Base-by-base conservation (phyloP, 441 rosid species). In the Croton setiger region DNA sequence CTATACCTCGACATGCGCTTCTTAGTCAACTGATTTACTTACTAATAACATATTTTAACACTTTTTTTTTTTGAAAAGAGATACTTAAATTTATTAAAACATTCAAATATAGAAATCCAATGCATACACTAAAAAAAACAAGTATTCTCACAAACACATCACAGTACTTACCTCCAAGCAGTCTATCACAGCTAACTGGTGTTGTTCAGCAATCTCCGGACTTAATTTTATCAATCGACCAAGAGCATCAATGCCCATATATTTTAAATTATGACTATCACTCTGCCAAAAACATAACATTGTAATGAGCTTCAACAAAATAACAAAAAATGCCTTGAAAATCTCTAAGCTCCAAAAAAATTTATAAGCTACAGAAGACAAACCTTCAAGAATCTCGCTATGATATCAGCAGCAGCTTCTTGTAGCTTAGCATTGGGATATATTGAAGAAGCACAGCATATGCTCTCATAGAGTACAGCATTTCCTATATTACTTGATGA, bases 211-310 rank as follows among this genome's bases (percentile, higher is more conserved):
- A 68, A 92, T 86, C 60, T 95, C 98, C 60, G 97, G 93, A 69
- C 89, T 90, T 72, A 85, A 82, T 79, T 90, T 94, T 78, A 95
- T 90, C 77, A 95, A 78, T 68, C 91, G 87, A 56, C 98, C 95
- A 73, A 95, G 89, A 31, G 89, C 98, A 81, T 95, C 99, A 75
- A 95, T 92, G 52, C 98, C 98, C 96, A 95, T 86, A 70, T 92
- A 95, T 79, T 87, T 90, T 64, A 95, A 79, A 86, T 95, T 95
- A 76, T 95, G 98, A 84, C 83, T 88, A 76, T 95, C 98, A 81
- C 95, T 90, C 99, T 95, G 88, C 82, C 75, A 81, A 72, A 55
- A 79, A 63, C 60, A 78, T 43, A 31, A 67, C 36, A 64, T 47
- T 53, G 57, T 68, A 58, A 58, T 58, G 67, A 80, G 76, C 62